Base-by-base conservation (phyloP, 1,284 basidiomycete species). In the Puccinia horiana region DNA sequence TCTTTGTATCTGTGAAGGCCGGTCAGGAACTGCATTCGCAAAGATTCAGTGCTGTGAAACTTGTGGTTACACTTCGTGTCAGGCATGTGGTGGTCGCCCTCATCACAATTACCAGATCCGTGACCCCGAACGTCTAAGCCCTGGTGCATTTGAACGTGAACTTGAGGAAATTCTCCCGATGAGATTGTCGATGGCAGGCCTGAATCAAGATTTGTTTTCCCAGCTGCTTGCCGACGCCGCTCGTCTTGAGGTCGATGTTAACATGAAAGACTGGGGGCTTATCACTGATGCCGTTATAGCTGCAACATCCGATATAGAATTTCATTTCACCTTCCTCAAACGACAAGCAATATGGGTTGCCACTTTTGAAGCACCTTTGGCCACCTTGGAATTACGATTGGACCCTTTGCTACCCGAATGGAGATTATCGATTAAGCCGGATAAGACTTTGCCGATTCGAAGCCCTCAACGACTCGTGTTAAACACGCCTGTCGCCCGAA, bases 261-360 rank as follows among this genome's bases (percentile, higher is more conserved):
- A 88, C 12, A 87, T 89, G 1, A 88, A 87, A 0, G 86, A 90
- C 32, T 95, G 93, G 92, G 85, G 86, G 5, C 87, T 88, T 40
- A 96, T 94, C 93, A 88, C 88, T 61, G 87, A 88, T 26, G 92
- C 94, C 1, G 91, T 95, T 5, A 83, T 92, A 14, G 89, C 90
- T 16, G 92, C 91, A 12, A 88, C 90, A 0, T 83, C 86, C 32
- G 89, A 90, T 42, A 93, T 47, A 2, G 63, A 94, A 84, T 90
- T 96, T 76, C 91, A 92, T 40, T 97, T 96, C 86, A 90, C 92
- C n/a, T 92, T 92, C 84, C 89, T 93, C 49, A 94, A 93, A 86
- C 91, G 96, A 47, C 94, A 96, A 86, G 92, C 93, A 83, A 91
- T 92, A 58, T 98, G 96, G 95, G 91, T 91, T 40, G 93, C 91